Evolutionary conservation across 2,329 filamentous ascomycete genomes (phyloP), one percentile per base, ranked within the genome.

Genomic region (Penicillium sclerotigenum): DNA sequence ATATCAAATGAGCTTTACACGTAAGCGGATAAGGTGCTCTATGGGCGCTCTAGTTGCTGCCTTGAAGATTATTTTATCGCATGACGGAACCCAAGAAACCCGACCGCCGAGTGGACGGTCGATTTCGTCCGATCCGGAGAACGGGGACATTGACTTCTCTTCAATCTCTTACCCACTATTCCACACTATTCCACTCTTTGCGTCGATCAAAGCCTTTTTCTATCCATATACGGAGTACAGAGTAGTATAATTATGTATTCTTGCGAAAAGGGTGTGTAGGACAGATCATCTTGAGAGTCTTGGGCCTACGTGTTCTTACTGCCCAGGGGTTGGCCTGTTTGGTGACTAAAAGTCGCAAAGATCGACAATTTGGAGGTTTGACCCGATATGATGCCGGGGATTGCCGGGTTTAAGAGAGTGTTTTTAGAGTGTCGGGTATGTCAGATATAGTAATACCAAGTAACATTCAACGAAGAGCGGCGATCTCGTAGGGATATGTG

Each of bases 401-500:
- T 18, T 38, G 4, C 42, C 42, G 42, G 24, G n/a, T n/a, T n/a
- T n/a, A n/a, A n/a, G n/a, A n/a, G n/a, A n/a, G n/a, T n/a, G n/a
- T n/a, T 47, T 53, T 18, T 22, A 7, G 10, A 9, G 22, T 24
- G 18, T 16, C 18, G 34, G 28, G 3, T 13, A 26, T 46, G 42
- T 33, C n/a, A 6, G 31, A 31, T 18, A 40, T 38, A 24, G 47
- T 36, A 56, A 63, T 61, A 63, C 60, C 61, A 43, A 58, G 62
- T 47, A 62, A 66, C 60, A 64, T 57, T 68, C 56, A 64, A 66
- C 59, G 65, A 65, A 88, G 90, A 60, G 90, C 89, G 2, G 90
- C 90, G 20, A 77, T 95, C 62, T 76, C 90, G 51, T 65, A 57
- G 62, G 61, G 64, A 64, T 71, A 71, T 69, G 67, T 64, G 89